Evolutionary conservation across 2,329 filamentous ascomycete species (phyloP), one percentile per base, ranked within the genome.

Genomic region (Stagonosporopsis rhizophila): DNA sequence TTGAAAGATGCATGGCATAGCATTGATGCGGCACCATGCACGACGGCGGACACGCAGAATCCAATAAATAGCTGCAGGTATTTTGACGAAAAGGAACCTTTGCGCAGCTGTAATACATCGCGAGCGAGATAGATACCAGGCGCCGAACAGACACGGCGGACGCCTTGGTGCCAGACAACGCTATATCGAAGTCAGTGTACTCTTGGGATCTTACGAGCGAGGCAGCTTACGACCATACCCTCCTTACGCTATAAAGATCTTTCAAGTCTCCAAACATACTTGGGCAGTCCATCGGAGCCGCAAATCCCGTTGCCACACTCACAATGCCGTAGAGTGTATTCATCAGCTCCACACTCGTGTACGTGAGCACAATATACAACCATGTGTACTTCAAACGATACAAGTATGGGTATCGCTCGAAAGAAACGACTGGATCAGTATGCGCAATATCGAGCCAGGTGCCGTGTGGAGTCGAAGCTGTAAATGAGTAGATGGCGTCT

Each of bases 1-100:
- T 63, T 38, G 8, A 58, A 56, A 5, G 54, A 59, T 1, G 45
- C 28, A 51, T 61, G 46, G 4, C 44, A 49, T 8, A 68, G 45
- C 57, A 70, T 66, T 4, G 67, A 54, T 2, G 50, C 68, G 0
- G 28, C 58, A 0, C 34, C 60, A 40, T 74, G 70, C 1, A 68
- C 56, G 8, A 63, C 15, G 0, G 41, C 67, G 3, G 65, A 69
- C 6, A 69, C 28, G 2, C 54, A 52, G 45, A 74, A 74, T 1
- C 54, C 61, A 0, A 58, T 35, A 35, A 71, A 71, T 4, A 73
- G 64, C 56, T 73, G 70, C 1, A 70, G 19, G 37, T 73, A 73
- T 32, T 66, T 71, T 1, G 69, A 73, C 1, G 51, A 58, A n/a
- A 71, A 72, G 0, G 64, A 62, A 0, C 71, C 70, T 32, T 66